Base-by-base conservation (phyloP, 768 basidiomycete species). In the Mycena polygramma region DNA sequence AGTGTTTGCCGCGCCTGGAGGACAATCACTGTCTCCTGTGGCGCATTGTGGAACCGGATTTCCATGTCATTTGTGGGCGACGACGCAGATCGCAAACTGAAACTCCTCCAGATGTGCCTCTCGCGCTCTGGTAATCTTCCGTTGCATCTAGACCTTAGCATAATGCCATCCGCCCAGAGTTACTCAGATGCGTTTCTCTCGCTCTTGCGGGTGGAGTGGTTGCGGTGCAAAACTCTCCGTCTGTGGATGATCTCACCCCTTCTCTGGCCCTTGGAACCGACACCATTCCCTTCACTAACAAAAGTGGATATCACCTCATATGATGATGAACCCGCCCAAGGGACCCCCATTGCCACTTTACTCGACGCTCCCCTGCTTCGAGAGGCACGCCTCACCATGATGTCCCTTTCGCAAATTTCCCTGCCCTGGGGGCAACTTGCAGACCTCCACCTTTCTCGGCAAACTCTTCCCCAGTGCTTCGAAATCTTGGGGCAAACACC, bases 1-100 rank as follows among this genome's bases (percentile, higher is more conserved):
- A 41, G 41, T 39, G 52, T 63, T 17, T 63, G 62, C 62, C 43
- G 39, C 22, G 49, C 37, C 15, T 63, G 62, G 62, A 51, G 62
- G n/a, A 20, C 39, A 10, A 26, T 63, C 6, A 37, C 51, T 20
- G 13, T 53, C 7, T 41, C 51, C 8, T 54, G 41, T 17, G 19
- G 36, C 13, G 36, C 37, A 7, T 7, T 63, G 0, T 63, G 62
- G 62, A 54, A 10, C 10, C 41, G 9, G 1, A 10, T 41, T 41
- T 15, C 10, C 15, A 11, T 41, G 10, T n/a, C 11, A 41, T n/a
- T n/a, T 41, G 41, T 15, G 1, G 10, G 41, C 41, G 4, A 2
- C 41, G 15, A 54, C 51, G 17, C 39, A 7, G 35, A 30, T 30
- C 30, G 30, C 30, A 6, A 30, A 30, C 3, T 30, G 15, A 39